A percentile compares a stretch with the other conserved stretches of the same genome.
Conservation (phyloP, 106 monocot genomes). For the Amphibolis antarctica region DNA sequence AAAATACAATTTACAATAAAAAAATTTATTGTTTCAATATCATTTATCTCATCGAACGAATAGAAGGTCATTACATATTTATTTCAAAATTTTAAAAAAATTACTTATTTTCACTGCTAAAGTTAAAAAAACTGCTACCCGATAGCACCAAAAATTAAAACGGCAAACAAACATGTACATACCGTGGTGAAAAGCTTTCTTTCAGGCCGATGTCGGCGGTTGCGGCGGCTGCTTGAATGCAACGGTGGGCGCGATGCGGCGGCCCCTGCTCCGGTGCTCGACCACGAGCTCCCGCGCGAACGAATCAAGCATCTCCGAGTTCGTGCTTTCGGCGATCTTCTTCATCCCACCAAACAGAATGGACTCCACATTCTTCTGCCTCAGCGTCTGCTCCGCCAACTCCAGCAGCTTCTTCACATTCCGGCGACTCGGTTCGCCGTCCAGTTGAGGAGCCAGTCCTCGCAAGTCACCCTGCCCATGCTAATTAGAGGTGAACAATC, state of each 20-base stretch:
- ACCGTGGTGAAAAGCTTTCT: background rate
- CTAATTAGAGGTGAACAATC: too few relatives aligned
- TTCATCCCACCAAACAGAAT: constrained; percentile 55
- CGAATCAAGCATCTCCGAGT: constrained; percentile 61
- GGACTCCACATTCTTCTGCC: constrained; percentile 67
- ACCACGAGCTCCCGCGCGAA: constrained; percentile 54
- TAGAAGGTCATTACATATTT: too few relatives aligned
- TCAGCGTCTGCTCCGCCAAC: constrained; percentile 57
- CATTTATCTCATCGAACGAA: too few relatives aligned
- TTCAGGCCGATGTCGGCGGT: too few relatives aligned
- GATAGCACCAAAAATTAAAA: too few relatives aligned
- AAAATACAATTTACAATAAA: too few relatives aligned
- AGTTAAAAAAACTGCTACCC: too few relatives aligned
- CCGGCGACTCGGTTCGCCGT: constrained; percentile 35
- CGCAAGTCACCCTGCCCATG: constrained; percentile 23
- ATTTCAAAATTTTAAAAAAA: too few relatives aligned
- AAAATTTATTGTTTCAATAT: too few relatives aligned
- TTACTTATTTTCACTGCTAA: too few relatives aligned
- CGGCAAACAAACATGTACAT: background rate
- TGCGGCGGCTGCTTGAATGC: constrained; percentile 62
- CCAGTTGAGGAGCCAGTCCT: constrained; percentile 18
- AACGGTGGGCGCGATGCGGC: constrained; percentile 44
- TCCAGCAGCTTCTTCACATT: constrained; percentile 35
- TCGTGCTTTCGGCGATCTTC: constrained; percentile 38
- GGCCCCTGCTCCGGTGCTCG: constrained; percentile 46